Percentiles rank a stretch among this genome's conserved stretches.
phyloP scores from a whole-genome alignment of 768 basidiomycete genomes.

The Suillus bovinus region DNA sequence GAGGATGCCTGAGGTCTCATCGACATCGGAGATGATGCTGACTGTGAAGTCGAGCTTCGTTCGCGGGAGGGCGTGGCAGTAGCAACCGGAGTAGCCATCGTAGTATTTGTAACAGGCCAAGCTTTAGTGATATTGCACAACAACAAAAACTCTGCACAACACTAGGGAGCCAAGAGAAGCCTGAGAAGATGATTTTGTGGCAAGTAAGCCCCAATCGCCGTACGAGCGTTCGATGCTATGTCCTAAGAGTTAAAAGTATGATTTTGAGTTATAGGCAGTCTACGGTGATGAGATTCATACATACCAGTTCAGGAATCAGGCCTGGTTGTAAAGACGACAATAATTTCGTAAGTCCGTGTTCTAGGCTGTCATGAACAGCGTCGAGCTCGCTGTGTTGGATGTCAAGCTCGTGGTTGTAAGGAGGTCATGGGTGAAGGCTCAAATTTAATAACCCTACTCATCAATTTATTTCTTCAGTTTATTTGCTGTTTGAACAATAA shows the following conservation, averaged over 20 bases:
- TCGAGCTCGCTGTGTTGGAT: constrained; percentile 3
- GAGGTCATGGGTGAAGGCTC: background rate
- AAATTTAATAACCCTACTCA: no score
- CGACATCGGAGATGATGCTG: constrained; percentile 30
- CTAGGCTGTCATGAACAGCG: no score
- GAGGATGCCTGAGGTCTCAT: constrained; percentile 34
- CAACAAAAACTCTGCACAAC: constrained; percentile 2
- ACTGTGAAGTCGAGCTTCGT: constrained; percentile 23
- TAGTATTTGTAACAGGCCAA: background rate
- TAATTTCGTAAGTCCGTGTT: background rate
- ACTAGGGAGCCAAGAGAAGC: background rate
- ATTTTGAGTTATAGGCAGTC: background rate
- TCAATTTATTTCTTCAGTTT: no score
- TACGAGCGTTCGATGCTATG: background rate
- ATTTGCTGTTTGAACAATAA: no score
- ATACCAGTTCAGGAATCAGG: background rate
- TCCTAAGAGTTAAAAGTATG: background rate
- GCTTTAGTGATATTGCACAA: background rate
- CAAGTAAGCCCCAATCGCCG: background rate
- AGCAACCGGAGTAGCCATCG: constrained; percentile 5
- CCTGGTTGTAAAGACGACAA: no score
- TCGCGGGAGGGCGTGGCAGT: constrained; percentile 24
- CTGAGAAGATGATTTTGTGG: background rate
- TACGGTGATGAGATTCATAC: background rate
- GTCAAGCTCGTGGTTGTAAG: background rate